A percentile compares a stretch with the other conserved stretches of the same genome.
Evolutionary conservation across 1,139 yeast species (phyloP).

Genomic region (Casaregolazyma suthepensis): DNA sequence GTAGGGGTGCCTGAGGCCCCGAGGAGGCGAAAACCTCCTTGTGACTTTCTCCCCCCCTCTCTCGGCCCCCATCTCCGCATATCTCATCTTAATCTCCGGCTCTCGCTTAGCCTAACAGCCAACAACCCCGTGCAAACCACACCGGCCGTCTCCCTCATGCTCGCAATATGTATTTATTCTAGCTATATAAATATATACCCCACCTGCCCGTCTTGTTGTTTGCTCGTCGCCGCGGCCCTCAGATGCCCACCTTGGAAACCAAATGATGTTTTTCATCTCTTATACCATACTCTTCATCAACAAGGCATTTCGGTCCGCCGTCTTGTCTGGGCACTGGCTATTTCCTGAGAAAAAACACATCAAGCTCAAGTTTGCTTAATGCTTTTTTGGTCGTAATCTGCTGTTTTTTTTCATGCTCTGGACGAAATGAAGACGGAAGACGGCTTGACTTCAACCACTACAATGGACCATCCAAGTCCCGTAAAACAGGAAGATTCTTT

Average conservation of each 20-base stretch:
- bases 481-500: background rate
- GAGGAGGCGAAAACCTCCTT: background rate
- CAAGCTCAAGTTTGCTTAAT: background rate
- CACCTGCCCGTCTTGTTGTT: background rate
- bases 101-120: background rate
- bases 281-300: background rate
- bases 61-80: background rate
- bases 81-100: background rate
- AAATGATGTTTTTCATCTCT: background rate
- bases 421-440: background rate
- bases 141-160: background rate
- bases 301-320: background rate
- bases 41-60: background rate
- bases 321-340: background rate
- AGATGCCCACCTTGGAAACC: background rate
- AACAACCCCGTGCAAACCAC: background rate
- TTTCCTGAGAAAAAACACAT: background rate
- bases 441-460: background rate
- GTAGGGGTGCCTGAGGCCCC: conserved; percentile 7
- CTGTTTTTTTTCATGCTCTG: background rate
- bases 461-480: background rate
- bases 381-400: background rate
- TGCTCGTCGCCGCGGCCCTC: background rate
- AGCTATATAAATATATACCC: background rate
- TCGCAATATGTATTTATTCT: background rate